A percentile compares a stretch with the other conserved stretches of the same genome.
Conservation (phyloP, 2,329 filamentous ascomycete genomes). For the Cordyceps militaris region DNA sequence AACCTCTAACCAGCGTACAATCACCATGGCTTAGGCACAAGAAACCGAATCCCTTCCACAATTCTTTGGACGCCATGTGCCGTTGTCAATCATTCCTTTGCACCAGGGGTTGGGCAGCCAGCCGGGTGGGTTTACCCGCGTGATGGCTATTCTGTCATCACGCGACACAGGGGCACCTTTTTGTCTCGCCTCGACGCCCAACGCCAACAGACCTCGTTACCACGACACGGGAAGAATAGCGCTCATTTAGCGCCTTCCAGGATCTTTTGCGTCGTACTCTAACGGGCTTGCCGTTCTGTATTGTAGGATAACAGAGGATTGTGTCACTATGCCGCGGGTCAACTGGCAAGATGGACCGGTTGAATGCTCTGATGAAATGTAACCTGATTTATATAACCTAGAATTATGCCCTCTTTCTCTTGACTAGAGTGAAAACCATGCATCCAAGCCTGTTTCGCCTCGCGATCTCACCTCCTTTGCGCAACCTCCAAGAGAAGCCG, state of each 20-base stretch:
- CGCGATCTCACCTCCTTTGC: not conserved
- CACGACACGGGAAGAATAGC: not conserved
- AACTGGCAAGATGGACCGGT: not conserved
- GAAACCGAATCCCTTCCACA: too few species aligned
- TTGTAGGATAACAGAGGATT: not conserved
- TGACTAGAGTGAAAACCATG: not conserved
- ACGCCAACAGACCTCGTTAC: not conserved
- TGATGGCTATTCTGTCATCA: constrained; percentile 1
- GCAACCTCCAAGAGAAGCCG: too few species aligned
- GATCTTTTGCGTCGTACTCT: too few species aligned
- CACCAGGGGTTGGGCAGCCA: not conserved
- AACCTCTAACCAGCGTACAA: too few species aligned
- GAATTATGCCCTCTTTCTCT: not conserved
- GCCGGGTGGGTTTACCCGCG: not conserved
- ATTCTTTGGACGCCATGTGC: too few species aligned
- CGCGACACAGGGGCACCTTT: not conserved
- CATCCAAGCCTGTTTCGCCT: not conserved
- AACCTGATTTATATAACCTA: not conserved
- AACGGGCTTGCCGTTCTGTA: too few species aligned
- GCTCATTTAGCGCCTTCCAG: not conserved
- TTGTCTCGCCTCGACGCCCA: not conserved
- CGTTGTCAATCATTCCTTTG: not conserved
- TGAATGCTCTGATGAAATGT: not conserved
- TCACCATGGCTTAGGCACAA: too few species aligned
- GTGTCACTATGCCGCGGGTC: not conserved